Base-by-base conservation (phyloP, 495 filamentous ascomycete species). In the Emericellopsis terricola region DNA sequence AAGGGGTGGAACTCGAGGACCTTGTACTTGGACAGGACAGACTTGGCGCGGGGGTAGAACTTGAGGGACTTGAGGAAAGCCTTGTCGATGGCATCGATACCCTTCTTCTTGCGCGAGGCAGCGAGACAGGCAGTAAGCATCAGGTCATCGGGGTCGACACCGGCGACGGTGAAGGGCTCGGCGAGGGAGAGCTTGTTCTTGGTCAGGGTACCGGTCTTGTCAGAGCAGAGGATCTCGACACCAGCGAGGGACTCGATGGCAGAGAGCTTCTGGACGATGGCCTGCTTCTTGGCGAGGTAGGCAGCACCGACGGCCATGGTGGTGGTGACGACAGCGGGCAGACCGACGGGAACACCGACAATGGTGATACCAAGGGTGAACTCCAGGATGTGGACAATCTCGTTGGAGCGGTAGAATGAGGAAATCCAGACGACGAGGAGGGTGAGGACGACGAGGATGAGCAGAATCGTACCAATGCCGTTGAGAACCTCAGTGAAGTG, bases 271-370 rank as follows among this genome's bases (percentile, higher is more conserved):
- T 94, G 85, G 47, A 94, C 85, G 48, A 94, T 94, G 19, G 85
- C 85, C 60, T 91, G 83, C 65, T 91, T 89, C 61, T 81, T 85
- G 38, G 85, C 85, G 40, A 94, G 68, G 55, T 92, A 92, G 31
- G 81, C 82, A 48, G 85, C 85, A 60, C 85, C 85, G 48, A 94
- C 85, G 58, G 85, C 84, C 82, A 94, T 86, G 41, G 85, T 94
- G 35, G 85, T 94, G 38, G 85, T 94, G 39, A 87, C 86, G 50
- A 94, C 85, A 38, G 86, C 85, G 14, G 85, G 85, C 28, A 94
- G 80, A 81, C 85, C 85, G 57, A 94, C 85, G 36, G 85, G 85
- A 18, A 94, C 85, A 70, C 85, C 85, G 40, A 94, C 78, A 45
- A 94, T 91, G 44, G 86, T 76, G 44, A 94, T 76, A 43, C 79